Evolutionary conservation across 2,329 filamentous ascomycete genomes (phyloP).

Genomic region (Scortechinia acanthostroma): DNA sequence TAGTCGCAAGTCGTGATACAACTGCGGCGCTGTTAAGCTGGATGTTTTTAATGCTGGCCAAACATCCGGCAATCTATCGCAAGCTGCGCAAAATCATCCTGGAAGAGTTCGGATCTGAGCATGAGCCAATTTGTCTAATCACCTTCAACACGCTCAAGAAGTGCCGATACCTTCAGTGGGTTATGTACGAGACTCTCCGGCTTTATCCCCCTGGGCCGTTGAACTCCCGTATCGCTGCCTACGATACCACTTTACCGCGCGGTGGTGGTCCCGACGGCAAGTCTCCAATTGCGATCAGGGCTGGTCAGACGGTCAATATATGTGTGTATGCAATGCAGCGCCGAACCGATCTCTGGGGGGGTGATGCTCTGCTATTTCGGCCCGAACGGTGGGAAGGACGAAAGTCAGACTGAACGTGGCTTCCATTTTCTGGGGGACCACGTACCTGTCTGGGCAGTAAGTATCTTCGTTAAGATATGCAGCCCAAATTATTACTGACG

Average conservation of each 20-base stretch:
- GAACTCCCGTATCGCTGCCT: conserved; percentile 38
- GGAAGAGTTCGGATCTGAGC: neutral
- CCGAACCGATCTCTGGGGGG: conserved; percentile 23
- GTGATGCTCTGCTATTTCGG: conserved; percentile 20
- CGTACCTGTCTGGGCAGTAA: too few relatives aligned
- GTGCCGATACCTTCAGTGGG: too few relatives aligned
- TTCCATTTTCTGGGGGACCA: too few relatives aligned
- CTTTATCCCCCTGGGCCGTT: conserved; percentile 6
- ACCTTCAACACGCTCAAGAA: neutral
- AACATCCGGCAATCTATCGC: neutral
- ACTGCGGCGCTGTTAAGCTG: neutral
- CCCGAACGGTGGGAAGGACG: conserved; percentile 25
- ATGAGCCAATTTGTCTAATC: neutral
- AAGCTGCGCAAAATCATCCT: neutral
- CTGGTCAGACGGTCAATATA: conserved; percentile 16
- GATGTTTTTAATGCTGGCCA: neutral
- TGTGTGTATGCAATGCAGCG: conserved; percentile 33
- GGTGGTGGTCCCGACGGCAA: conserved; percentile 23
- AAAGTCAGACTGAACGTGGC: too few relatives aligned
- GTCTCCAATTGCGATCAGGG: conserved; percentile 17
- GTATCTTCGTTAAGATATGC: too few relatives aligned
- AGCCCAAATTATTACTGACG: too few relatives aligned
- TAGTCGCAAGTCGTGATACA: neutral
- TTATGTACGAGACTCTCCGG: neutral
- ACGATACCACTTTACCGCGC: conserved; percentile 25